A percentile compares a stretch with the other conserved stretches of the same genome.
phyloP scores from a whole-genome alignment of 768 basidiomycete species.

The Multifurca ochricompacta region DNA sequence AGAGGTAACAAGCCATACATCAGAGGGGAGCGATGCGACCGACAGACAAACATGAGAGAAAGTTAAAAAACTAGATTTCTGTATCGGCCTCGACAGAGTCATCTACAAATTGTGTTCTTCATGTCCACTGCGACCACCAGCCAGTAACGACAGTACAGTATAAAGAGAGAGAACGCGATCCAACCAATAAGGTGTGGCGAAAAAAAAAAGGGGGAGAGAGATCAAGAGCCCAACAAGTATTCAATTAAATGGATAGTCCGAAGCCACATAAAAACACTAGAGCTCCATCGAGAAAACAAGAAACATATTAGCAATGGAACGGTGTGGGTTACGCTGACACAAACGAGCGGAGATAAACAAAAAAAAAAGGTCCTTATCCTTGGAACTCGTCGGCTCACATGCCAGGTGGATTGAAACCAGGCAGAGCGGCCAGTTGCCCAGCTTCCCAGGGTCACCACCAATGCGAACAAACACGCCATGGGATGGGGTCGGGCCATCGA shows the following conservation, averaged over 20 bases:
- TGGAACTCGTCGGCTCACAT: conserved; percentile 27
- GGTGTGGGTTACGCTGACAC: too few species aligned
- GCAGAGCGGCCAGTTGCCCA: conserved; percentile 66
- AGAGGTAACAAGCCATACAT: too few species aligned
- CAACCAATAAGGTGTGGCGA: not conserved
- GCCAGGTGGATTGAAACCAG: conserved; percentile 63
- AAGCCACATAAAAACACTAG: not conserved
- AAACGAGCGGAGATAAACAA: not conserved
- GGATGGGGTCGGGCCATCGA: conserved; percentile 75
- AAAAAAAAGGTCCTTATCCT: not conserved
- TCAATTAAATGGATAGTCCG: not conserved
- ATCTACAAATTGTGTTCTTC: too few species aligned
- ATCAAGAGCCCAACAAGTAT: too few species aligned
- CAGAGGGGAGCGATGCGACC: too few species aligned
- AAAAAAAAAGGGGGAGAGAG: not conserved
- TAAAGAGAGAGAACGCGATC: not conserved
- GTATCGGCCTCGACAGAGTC: not conserved
- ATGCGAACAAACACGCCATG: conserved; percentile 69
- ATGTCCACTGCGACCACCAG: too few species aligned
- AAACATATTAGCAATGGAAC: too few species aligned
- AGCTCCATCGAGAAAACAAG: too few species aligned
- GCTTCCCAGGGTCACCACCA: conserved; percentile 60
- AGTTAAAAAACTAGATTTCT: not conserved
- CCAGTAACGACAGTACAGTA: not conserved
- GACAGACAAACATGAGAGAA: too few species aligned